Conservation (phyloP, 1,284 basidiomycete genomes). For the Heliocybe sulcata region DNA sequence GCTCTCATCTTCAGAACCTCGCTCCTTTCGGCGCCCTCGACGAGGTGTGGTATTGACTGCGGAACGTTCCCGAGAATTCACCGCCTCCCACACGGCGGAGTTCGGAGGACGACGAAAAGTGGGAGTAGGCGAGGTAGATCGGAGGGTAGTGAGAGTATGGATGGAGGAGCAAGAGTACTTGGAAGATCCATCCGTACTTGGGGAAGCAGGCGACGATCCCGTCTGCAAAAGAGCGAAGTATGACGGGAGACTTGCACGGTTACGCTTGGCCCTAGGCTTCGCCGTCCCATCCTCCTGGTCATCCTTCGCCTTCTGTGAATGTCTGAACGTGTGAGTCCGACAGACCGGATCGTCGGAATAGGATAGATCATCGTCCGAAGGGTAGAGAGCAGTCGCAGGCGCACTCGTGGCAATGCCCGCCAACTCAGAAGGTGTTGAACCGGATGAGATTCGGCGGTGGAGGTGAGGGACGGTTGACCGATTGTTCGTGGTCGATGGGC, state of each 20-base stretch:
- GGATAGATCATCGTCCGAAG: conserved; percentile 32
- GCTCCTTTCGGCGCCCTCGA: neutral
- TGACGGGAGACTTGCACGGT: conserved; percentile 67
- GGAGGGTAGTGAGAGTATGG: neutral
- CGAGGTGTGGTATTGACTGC: neutral
- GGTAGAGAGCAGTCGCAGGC: conserved; percentile 26
- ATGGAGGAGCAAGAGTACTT: neutral
- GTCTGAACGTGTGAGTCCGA: conserved; percentile 10
- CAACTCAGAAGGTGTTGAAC: conserved; percentile 20
- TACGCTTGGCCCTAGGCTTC: conserved; percentile 41
- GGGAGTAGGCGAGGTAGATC: neutral
- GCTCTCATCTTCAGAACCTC: neutral
- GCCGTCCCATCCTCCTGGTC: conserved; percentile 20
- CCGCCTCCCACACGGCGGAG: neutral
- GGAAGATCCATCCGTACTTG: neutral
- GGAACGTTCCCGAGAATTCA: neutral
- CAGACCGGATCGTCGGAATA: conserved; percentile 31
- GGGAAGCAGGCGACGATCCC: conserved; percentile 18
- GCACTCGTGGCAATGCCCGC: conserved; percentile 34
- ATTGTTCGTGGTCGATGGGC: conserved; percentile 66
- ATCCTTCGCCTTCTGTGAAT: conserved; percentile 5
- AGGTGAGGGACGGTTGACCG: conserved; percentile 50
- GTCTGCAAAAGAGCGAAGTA: conserved; percentile 69
- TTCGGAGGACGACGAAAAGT: neutral
- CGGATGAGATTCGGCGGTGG: conserved; percentile 42